Percentiles rank a stretch among this genome's conserved stretches.
These are phyloP conservation scores for Acer yangbiense DNA, from an alignment of 345 rosid species.

Conservation along the genomic window DNA sequence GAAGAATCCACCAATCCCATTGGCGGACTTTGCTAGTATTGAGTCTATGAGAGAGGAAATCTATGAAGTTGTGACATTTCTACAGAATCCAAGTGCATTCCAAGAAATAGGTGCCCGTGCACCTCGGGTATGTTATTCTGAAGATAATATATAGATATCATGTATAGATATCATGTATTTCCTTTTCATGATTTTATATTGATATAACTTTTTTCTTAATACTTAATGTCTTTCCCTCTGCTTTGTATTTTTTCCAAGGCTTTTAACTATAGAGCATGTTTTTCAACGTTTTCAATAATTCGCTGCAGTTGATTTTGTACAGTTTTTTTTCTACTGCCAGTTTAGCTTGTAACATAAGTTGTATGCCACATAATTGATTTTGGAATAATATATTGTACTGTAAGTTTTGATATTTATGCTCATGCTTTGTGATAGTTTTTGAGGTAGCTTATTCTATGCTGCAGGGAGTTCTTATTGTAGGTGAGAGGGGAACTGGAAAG, in stretches of 20 bases:
- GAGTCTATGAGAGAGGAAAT: conserved; percentile 98
- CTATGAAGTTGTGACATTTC: conserved; percentile 92
- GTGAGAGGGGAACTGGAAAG: conserved; percentile 97
- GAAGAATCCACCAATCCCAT: conserved; percentile 91
- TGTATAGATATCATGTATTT: conserved; percentile 9
- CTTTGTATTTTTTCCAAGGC: neutral
- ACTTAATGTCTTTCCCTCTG: neutral
- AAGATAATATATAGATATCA: conserved; percentile 12
- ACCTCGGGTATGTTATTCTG: conserved; percentile 68
- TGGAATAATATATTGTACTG: neutral
- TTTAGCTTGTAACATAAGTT: conserved; percentile 18
- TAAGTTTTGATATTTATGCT: neutral
- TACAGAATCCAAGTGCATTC: conserved; percentile 88
- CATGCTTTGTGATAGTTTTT: conserved; percentile 6
- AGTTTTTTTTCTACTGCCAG: neutral
- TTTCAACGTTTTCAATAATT: neutral
- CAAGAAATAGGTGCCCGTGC: conserved; percentile 97
- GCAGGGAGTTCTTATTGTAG: conserved; percentile 98
- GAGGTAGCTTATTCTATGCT: conserved; percentile 24
- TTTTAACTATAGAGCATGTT: neutral
- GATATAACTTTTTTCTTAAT: neutral
- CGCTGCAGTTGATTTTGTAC: neutral
- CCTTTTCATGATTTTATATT: neutral
- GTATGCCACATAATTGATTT: conserved; percentile 11
- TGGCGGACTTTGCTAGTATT: conserved; percentile 85